Base-by-base conservation (phyloP, 2,329 filamentous ascomycete genomes). In the Neonectria sp. region DNA sequence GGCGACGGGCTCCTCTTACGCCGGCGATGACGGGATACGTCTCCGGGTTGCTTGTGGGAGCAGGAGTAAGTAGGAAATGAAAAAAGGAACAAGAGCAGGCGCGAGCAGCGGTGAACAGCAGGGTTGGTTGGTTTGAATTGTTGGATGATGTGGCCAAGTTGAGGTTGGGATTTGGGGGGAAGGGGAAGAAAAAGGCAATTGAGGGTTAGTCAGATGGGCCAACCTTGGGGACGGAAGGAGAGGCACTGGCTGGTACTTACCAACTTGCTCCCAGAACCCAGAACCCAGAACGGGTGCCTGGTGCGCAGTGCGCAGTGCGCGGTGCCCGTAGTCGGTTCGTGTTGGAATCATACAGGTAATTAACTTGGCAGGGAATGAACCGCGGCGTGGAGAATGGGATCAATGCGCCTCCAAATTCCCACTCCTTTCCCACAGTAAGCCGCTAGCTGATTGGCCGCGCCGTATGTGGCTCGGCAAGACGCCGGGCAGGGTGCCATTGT, bases 381-480 rank as follows among this genome's bases (percentile, higher is more conserved):
- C 43, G 3, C 24, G 5, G n/a, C 43, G 43, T 24, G 43, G 21
- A 46, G 43, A 21, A n/a, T 9, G 17, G 37, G 40, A 46, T 24
- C 45, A 24, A 48, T 48, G 12, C 45, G 45, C 45, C 46, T 49
- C 46, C 24, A 25, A 4, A 7, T 11, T 6, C 37, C 15, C 46
- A 27, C 46, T 21, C 46, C 2, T 15, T 27, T 49, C 24, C 24
- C 24, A n/a, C 48, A 6, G 21, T 12, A 15, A 3, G 46, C 46
- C 46, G 13, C 9, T 5, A 7, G 9, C 15, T 53, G 31, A 37
- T 53, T 53, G 29, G 51, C 9, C n/a, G 5, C 4, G n/a, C 33
- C 51, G 51, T 53, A 53, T 24, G n/a, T 53, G 31, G 51, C 51
- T 53, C 49, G 49, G 49, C 49, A 53, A 35, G n/a, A 53, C 29